phyloP scores from a whole-genome alignment of 176 grass and related monocot genomes.

The Echinochloa phyllopogon region DNA sequence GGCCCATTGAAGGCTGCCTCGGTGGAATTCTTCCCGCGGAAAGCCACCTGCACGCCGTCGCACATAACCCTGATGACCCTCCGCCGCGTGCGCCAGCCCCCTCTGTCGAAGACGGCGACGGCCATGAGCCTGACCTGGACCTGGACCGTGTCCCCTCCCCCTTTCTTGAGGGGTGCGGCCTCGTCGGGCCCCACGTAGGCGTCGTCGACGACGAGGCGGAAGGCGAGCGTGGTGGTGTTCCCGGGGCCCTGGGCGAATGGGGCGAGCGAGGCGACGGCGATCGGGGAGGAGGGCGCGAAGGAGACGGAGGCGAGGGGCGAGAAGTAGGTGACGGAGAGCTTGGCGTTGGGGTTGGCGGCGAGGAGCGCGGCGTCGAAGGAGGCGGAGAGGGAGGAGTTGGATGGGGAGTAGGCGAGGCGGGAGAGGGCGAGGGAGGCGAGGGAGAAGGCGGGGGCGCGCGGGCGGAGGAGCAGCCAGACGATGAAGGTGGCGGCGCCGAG shows the following conservation, averaged over 20 bases:
- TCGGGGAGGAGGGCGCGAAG: conserved; percentile 47
- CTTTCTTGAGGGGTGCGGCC: conserved; percentile 48
- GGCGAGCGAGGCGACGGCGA: conserved; percentile 64
- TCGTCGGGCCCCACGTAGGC: conserved; percentile 68
- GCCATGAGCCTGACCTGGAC: conserved; percentile 74
- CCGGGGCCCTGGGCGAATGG: conserved; percentile 66
- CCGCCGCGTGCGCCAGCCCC: conserved; percentile 77
- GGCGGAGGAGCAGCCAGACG: conserved; percentile 90
- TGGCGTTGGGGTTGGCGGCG: conserved; percentile 75
- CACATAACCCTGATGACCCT: conserved; percentile 72
- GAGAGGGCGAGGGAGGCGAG: conserved; percentile 63
- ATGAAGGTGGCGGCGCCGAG: conserved; percentile 73
- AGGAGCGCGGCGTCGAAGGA: conserved; percentile 64
- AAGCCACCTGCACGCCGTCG: conserved; percentile 59
- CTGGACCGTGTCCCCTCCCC: conserved; percentile 40
- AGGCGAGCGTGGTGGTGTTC: conserved; percentile 56
- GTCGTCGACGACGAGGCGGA: conserved; percentile 55
- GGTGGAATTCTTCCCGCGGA: conserved; percentile 57
- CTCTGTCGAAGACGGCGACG: conserved; percentile 64
- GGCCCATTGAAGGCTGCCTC: conserved; percentile 48
- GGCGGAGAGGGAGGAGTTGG: conserved; percentile 62
- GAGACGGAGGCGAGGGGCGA: conserved; percentile 48
- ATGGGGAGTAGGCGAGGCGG: conserved; percentile 55
- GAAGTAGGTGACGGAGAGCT: conserved; percentile 76
- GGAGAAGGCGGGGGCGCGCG: conserved; percentile 64